Evolutionary conservation across 164 flowering plant genomes (phyloP).

Genomic region (Aristolochia contorta): DNA sequence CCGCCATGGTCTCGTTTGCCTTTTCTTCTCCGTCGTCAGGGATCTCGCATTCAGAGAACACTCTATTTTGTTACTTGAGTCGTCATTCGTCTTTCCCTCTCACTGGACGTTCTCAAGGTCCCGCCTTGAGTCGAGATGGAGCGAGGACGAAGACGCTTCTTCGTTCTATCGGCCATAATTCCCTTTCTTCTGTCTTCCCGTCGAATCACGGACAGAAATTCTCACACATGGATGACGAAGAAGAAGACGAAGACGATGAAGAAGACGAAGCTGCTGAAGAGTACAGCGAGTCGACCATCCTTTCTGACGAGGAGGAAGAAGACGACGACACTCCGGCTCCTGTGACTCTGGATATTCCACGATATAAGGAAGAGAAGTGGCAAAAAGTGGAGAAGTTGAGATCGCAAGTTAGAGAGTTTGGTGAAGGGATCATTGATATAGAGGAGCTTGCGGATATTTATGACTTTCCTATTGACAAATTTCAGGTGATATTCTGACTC

Average conservation of each 20-base stretch:
- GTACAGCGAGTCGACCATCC: constrained; percentile 10
- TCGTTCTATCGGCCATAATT: neutral
- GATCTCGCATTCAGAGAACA: neutral
- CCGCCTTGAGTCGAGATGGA: neutral
- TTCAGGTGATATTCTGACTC: constrained; percentile 44
- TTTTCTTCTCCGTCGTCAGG: neutral
- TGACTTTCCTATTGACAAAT: constrained; percentile 77
- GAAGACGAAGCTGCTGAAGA: constrained; percentile 22
- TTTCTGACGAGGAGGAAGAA: constrained; percentile 13
- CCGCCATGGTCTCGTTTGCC: neutral
- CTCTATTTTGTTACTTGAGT: neutral
- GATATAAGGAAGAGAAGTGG: constrained; percentile 42
- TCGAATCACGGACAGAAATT: constrained; percentile 44
- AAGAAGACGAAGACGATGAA: constrained; percentile 32
- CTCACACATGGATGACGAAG: constrained; percentile 15
- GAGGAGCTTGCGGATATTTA: constrained; percentile 71
- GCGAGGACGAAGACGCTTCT: constrained; percentile 28
- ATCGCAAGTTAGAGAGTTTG: constrained; percentile 53
- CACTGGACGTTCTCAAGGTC: neutral
- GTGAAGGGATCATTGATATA: constrained; percentile 56
- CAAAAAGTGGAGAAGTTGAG: constrained; percentile 70
- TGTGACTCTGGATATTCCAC: constrained; percentile 1
- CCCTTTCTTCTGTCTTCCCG: constrained; percentile 23
- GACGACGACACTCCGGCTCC: constrained; percentile 12
- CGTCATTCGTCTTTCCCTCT: neutral